Evolutionary conservation across 1,139 yeast species (phyloP), one percentile per base, ranked within the genome.

Genomic region (Suhomyces panamericanus): DNA sequence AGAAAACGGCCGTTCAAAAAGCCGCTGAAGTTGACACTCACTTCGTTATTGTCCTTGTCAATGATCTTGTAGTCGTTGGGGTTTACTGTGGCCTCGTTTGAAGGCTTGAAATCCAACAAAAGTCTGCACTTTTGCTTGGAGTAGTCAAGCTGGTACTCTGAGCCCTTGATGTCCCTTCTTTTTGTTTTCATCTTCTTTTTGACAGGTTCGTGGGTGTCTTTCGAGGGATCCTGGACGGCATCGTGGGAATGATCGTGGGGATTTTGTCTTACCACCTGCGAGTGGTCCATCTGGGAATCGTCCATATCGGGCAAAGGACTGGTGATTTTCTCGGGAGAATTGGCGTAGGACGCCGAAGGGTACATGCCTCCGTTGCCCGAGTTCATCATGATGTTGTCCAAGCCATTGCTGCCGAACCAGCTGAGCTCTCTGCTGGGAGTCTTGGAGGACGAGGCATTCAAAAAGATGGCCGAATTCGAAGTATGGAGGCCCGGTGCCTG

Each of bases 1-100:
- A 71, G 55, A 47, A 73, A 70, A 38, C 75, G 58, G 2, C 78
- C 79, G 47, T 67, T 70, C 29, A 74, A 58, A 49, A 73, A 73
- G 12, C 77, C 77, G 35, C 59, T 62, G 32, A 74, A 62, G 6
- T 59, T 62, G 12, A 70, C 52, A 4, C 44, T 37, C 11, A 54
- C 49, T 28, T 44, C 52, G 36, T 50, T 52, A 43, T 65, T 64
- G 35, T 63, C 59, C 37, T 62, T 62, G 45, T 70, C 76, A 5
- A 68, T 56, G 9, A 70, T 58, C 39, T 59, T 62, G 48, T 58
- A 67, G 38, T 66, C 64, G 26, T 50, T 50, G 10, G 46, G 49
- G 28, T 32, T 32, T 29, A 55, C 48, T 6, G 53, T 43, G 5
- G 31, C 28, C 26, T 34, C 41, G 5, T 48, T 13, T 3, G 51